Percentiles rank a stretch among this genome's conserved stretches.
Evolutionary conservation across 108 stramenopile species (phyloP).

Genomic region (Skeletonema potamos): DNA sequence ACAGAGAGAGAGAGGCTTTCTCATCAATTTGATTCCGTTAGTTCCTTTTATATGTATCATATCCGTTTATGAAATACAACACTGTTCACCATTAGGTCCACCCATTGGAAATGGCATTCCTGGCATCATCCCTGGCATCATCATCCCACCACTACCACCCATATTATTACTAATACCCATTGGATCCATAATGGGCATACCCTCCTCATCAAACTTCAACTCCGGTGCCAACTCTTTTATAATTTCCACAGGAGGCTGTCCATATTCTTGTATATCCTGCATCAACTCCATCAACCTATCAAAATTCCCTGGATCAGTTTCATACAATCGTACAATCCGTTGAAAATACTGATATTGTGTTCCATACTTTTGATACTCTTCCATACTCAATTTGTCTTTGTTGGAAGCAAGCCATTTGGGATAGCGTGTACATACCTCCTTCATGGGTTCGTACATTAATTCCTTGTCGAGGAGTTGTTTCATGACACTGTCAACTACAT

Average conservation of each 20-base stretch:
- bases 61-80: conserved; percentile 18
- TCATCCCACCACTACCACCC: conserved; percentile 9
- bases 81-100: conserved; percentile 19
- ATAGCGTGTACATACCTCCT: conserved; percentile 72
- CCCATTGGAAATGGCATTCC: conserved; percentile 45
- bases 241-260: conserved; percentile 95
- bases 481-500: conserved; percentile 90
- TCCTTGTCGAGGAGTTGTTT: conserved; percentile 86
- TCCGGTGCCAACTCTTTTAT: conserved; percentile 97
- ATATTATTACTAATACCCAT: too few species aligned
- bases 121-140: conserved; percentile 37
- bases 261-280: conserved; percentile 93
- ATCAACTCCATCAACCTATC: conserved; percentile 85
- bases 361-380: conserved; percentile 70
- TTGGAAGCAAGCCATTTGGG: conserved; percentile 91
- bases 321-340: conserved; percentile 86
- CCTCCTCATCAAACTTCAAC: conserved; percentile 91
- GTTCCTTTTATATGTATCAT: background rate
- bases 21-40: background rate
- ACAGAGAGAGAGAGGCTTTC: background rate
- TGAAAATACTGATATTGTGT: conserved; percentile 92
- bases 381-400: conserved; percentile 35
- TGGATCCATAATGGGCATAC: conserved; percentile 85
- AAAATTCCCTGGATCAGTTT: conserved; percentile 91
- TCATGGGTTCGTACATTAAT: conserved; percentile 96